Evolutionary conservation across 2,329 filamentous ascomycete species (phyloP).

Genomic region (Paramyrothecium sp.): DNA sequence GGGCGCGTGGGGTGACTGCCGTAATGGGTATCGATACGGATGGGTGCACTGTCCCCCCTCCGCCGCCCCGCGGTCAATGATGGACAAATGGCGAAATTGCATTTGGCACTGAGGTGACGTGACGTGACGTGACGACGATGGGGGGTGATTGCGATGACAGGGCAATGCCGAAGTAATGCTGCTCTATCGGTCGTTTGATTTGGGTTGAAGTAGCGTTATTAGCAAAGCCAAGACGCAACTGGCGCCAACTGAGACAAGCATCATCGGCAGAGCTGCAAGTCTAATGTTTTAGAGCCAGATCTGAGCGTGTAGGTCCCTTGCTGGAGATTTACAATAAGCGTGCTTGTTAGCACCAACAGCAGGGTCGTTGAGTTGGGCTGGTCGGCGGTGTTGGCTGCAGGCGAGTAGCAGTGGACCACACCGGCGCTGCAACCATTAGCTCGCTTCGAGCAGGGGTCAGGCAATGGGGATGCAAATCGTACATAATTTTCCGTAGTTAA

Average conservation of each 20-base stretch:
- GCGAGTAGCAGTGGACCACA: neutral
- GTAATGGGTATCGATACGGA: too few species aligned
- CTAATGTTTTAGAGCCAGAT: slow-evolving; percentile 1
- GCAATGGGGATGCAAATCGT: neutral
- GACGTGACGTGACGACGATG: too few species aligned
- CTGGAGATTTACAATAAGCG: slow-evolving; percentile 1
- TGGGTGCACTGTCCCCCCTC: too few species aligned
- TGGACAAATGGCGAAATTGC: too few species aligned
- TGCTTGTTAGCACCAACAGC: neutral
- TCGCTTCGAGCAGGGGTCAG: neutral
- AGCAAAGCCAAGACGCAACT: neutral
- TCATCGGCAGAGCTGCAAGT: neutral
- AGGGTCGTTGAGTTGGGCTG: neutral
- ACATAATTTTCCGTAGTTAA: neutral
- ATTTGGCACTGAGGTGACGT: too few species aligned
- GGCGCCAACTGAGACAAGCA: neutral
- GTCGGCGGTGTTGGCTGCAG: neutral
- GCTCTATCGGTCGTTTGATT: neutral
- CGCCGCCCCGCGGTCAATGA: too few species aligned
- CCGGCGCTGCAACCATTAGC: neutral
- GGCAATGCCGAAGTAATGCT: neutral
- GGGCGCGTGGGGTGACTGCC: too few species aligned
- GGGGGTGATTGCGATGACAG: neutral
- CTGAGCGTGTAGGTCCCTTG: slow-evolving; percentile 1
- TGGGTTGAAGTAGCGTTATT: neutral